A percentile compares a stretch with the other conserved stretches of the same genome.
Conservation (phyloP, 371 early-diverging fungal species). For the Mucor circinelloides region DNA sequence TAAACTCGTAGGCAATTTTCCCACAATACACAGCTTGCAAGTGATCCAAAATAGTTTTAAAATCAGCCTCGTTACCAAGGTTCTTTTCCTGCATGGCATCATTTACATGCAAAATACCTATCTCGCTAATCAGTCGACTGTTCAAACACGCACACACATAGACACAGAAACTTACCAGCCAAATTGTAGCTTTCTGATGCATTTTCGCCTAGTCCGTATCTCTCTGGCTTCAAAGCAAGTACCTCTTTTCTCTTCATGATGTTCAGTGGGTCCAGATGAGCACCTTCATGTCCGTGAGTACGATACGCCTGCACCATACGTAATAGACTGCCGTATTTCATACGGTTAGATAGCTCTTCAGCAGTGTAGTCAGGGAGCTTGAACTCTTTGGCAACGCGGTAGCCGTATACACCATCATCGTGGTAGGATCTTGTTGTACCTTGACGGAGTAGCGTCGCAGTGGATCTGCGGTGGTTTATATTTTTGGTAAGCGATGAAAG, state of each 20-base stretch:
- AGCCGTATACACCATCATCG: slow-evolving; percentile 84
- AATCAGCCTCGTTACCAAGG: slow-evolving; percentile 57
- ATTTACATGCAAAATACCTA: slow-evolving; percentile 81
- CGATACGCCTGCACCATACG: slow-evolving; percentile 87
- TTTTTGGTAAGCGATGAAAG: neutral
- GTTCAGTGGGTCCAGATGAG: slow-evolving; percentile 88
- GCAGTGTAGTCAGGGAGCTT: slow-evolving; percentile 75
- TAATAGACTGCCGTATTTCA: slow-evolving; percentile 79
- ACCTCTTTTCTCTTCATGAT: slow-evolving; percentile 68
- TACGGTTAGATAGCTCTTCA: slow-evolving; percentile 81
- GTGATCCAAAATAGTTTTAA: slow-evolving; percentile 72
- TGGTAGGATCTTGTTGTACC: slow-evolving; percentile 49
- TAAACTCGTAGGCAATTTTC: slow-evolving; percentile 92
- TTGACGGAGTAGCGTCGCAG: neutral
- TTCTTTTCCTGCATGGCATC: slow-evolving; percentile 44
- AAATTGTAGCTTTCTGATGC: slow-evolving; percentile 55
- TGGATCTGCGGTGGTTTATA: neutral
- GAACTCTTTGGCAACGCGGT: slow-evolving; percentile 71
- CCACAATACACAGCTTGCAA: slow-evolving; percentile 81
- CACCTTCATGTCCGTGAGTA: slow-evolving; percentile 81
- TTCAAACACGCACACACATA: neutral
- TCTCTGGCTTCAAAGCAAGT: slow-evolving; percentile 77
- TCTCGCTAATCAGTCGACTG: neutral
- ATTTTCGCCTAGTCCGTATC: slow-evolving; percentile 69
- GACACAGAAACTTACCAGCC: slow-evolving; percentile 33